Conservation (phyloP, 768 basidiomycete species). For the Suillus subaureus region DNA sequence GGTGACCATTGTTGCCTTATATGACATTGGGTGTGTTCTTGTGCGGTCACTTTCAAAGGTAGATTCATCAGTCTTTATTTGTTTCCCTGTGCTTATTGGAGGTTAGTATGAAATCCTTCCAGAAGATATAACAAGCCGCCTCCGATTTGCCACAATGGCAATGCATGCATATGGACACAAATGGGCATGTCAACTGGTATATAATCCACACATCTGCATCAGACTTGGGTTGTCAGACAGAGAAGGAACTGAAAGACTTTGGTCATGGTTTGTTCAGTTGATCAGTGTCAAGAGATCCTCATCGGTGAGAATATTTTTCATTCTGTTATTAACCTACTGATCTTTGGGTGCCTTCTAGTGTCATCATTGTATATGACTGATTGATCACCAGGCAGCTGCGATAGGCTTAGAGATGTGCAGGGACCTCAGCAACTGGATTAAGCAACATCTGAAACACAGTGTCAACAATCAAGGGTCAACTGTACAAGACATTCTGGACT, state of each 20-base stretch:
- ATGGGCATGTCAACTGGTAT: too few relatives aligned
- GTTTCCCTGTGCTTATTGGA: too few relatives aligned
- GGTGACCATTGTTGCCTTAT: constrained; percentile 19
- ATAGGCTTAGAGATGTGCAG: too few relatives aligned
- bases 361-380: not conserved
- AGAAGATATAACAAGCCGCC: too few relatives aligned
- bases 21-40: constrained; percentile 42
- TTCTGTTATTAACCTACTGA: not conserved
- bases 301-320: constrained; percentile 28
- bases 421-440: constrained; percentile 39
- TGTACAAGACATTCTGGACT: constrained; percentile 19
- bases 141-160: constrained; percentile 36
- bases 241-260: constrained; percentile 33
- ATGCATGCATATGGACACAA: constrained; percentile 17
- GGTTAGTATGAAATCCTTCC: constrained; percentile 32
- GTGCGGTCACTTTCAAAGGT: constrained; percentile 28
- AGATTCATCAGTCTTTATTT: constrained; percentile 16
- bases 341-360: constrained; percentile 23
- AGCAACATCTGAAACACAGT: constrained; percentile 20
- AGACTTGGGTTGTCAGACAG: too few relatives aligned
- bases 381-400: too few relatives aligned
- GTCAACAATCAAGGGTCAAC: constrained; percentile 15
- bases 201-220: too few relatives aligned
- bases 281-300: constrained; percentile 36
- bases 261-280: constrained; percentile 36